Evolutionary conservation across 495 filamentous ascomycete genomes (phyloP).

Genomic region (Amniculicola lignicola): DNA sequence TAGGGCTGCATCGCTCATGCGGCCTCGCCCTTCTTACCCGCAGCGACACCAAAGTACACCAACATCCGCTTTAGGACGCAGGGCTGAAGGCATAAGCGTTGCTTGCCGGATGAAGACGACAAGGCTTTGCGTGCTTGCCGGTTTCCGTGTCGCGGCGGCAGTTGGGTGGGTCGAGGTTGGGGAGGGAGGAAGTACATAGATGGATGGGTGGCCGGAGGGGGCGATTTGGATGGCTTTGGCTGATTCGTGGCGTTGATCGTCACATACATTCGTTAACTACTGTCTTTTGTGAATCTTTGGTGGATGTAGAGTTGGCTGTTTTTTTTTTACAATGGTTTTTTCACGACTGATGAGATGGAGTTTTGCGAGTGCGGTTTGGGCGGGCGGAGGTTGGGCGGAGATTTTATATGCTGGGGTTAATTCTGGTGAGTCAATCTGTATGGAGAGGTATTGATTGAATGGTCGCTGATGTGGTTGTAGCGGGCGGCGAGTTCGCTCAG

Average conservation of each 20-base stretch:
- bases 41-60: background rate
- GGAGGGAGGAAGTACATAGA: background rate
- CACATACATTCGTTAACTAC: conserved; percentile 1
- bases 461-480: conserved; percentile 1
- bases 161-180: background rate
- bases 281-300: background rate
- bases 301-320: no score
- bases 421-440: conserved; percentile 5
- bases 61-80: background rate
- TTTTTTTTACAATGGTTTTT: conserved; percentile 7
- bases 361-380: conserved; percentile 7
- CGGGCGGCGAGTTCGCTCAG: conserved; percentile 26
- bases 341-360: conserved; percentile 11
- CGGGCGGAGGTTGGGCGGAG: background rate
- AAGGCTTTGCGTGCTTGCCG: background rate
- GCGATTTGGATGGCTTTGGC: conserved; percentile 5
- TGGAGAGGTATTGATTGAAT: background rate
- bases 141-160: background rate
- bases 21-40: background rate
- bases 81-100: background rate
- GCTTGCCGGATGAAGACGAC: background rate
- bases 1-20: conserved; percentile 7
- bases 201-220: background rate
- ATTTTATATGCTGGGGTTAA: conserved; percentile 26
- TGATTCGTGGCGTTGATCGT: conserved; percentile 7